Evolutionary conservation across 2,329 filamentous ascomycete genomes (phyloP).

Genomic region (Clarireedia hainanense): DNA sequence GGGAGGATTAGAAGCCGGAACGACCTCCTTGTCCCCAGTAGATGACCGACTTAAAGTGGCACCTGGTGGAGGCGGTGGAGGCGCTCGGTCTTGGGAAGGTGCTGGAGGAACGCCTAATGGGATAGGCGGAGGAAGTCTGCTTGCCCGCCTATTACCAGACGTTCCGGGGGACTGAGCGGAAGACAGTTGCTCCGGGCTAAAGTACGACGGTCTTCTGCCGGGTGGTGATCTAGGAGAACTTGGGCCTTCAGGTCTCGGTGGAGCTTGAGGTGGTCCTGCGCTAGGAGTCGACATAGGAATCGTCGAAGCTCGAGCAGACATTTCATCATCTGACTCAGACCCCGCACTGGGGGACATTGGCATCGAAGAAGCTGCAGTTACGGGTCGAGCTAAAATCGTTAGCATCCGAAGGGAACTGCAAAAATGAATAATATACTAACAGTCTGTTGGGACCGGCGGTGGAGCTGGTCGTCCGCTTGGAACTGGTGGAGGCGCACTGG

Average conservation of each 20-base stretch:
- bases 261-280: constrained; percentile 36
- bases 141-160: constrained; percentile 45
- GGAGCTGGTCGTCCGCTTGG: constrained; percentile 43
- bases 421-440: constrained; percentile 40
- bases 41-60: constrained; percentile 48
- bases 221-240: constrained; percentile 38
- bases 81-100: constrained; percentile 50
- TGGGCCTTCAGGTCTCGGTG: constrained; percentile 35
- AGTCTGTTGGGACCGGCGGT: constrained; percentile 50
- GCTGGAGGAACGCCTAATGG: constrained; percentile 42
- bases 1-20: constrained; percentile 36
- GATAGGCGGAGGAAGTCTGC: constrained; percentile 53
- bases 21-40: constrained; percentile 45
- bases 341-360: constrained; percentile 63
- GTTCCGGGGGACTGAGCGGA: constrained; percentile 32
- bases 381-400: constrained; percentile 50
- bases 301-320: constrained; percentile 48
- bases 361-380: constrained; percentile 44
- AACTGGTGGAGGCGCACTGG: constrained; percentile 26
- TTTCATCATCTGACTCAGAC: constrained; percentile 83
- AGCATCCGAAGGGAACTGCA: constrained; percentile 18
- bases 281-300: constrained; percentile 34
- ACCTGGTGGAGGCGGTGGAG: constrained; percentile 58
- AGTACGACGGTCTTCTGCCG: constrained; percentile 29
- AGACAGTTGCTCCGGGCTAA: constrained; percentile 27